Conservation (phyloP, 2,329 filamentous ascomycete genomes). For the Stachybotrys echinatus region DNA sequence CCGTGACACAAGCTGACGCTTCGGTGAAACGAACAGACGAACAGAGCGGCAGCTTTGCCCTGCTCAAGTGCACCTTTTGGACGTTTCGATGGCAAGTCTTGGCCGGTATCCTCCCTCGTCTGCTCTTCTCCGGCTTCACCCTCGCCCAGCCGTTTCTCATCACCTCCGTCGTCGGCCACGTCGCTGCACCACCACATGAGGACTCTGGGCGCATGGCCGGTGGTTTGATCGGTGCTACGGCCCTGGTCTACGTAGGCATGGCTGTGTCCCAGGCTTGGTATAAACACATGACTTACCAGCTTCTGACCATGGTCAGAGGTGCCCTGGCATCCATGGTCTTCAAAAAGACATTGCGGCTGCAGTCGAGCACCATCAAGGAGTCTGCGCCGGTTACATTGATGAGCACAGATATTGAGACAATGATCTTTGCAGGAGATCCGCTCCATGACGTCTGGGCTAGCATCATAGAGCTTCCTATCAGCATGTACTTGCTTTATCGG, state of each 20-base stretch:
- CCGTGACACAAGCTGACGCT: neutral
- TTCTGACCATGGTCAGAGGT: constrained; percentile 29
- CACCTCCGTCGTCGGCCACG: constrained; percentile 24
- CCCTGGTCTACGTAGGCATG: constrained; percentile 35
- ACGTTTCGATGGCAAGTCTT: constrained; percentile 22
- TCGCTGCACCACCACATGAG: constrained; percentile 17
- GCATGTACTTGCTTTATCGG: constrained; percentile 26
- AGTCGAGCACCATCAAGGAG: constrained; percentile 23
- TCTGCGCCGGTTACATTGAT: constrained; percentile 37
- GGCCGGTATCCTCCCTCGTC: constrained; percentile 27
- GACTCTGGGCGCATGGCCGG: constrained; percentile 21
- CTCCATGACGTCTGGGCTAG: constrained; percentile 33
- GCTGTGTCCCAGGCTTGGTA: constrained; percentile 27
- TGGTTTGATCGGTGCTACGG: constrained; percentile 34
- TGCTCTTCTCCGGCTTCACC: constrained; percentile 32
- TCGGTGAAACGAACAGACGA: constrained; percentile 9
- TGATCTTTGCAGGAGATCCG: constrained; percentile 16
- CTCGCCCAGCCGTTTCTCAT: constrained; percentile 41
- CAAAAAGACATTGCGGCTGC: constrained; percentile 34
- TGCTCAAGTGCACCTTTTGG: constrained; percentile 18
- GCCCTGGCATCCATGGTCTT: constrained; percentile 41
- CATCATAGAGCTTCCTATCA: constrained; percentile 29
- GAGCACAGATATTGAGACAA: constrained; percentile 36
- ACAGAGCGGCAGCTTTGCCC: constrained; percentile 12
- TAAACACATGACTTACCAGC: constrained; percentile 27